These are phyloP conservation scores for Xanthoconium purpureum DNA, from an alignment of 768 basidiomycete species.

Conservation along the genomic window DNA sequence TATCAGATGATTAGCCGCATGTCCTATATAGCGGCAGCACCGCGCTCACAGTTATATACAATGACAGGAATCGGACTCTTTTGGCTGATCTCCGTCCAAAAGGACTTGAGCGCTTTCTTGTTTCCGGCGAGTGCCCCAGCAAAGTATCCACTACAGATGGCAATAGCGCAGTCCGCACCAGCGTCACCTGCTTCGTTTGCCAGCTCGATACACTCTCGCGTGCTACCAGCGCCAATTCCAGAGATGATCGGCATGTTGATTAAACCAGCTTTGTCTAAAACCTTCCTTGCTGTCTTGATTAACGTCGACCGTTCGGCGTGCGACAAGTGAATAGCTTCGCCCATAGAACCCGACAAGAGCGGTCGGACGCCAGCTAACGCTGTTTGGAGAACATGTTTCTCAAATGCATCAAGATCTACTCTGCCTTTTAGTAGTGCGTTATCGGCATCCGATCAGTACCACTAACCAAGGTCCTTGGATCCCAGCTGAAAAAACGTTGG, in stretches of 20 bases:
- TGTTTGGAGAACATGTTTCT: slow-evolving; percentile 60
- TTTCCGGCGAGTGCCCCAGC: slow-evolving; percentile 67
- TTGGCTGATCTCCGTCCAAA: slow-evolving; percentile 71
- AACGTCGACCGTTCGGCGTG: slow-evolving; percentile 63
- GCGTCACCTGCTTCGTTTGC: slow-evolving; percentile 74
- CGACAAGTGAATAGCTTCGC: slow-evolving; percentile 76
- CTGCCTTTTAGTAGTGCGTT: slow-evolving; percentile 4
- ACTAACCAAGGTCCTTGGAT: slow-evolving; percentile 80
- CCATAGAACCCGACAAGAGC: slow-evolving; percentile 78
- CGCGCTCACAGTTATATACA: slow-evolving; percentile 76
- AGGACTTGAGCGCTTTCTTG: slow-evolving; percentile 69
- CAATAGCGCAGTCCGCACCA: slow-evolving; percentile 85
- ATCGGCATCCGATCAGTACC: not conserved
- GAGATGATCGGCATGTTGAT: slow-evolving; percentile 63
- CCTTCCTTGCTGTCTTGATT: slow-evolving; percentile 64
- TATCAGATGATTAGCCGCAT: not conserved
- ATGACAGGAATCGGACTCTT: slow-evolving; percentile 85
- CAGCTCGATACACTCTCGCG: slow-evolving; percentile 76
- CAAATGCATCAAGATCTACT: slow-evolving; percentile 62
- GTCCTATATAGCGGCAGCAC: not conserved
- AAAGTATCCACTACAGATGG: slow-evolving; percentile 86
- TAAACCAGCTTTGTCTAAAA: slow-evolving; percentile 66
- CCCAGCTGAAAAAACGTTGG: slow-evolving; percentile 77
- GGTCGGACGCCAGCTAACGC: slow-evolving; percentile 69
- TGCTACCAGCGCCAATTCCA: slow-evolving; percentile 82